Percentiles rank a stretch among this genome's conserved stretches.
These are phyloP conservation scores for Malassezia dermatis DNA, from an alignment of 1,284 basidiomycete genomes.

Conservation along the genomic window DNA sequence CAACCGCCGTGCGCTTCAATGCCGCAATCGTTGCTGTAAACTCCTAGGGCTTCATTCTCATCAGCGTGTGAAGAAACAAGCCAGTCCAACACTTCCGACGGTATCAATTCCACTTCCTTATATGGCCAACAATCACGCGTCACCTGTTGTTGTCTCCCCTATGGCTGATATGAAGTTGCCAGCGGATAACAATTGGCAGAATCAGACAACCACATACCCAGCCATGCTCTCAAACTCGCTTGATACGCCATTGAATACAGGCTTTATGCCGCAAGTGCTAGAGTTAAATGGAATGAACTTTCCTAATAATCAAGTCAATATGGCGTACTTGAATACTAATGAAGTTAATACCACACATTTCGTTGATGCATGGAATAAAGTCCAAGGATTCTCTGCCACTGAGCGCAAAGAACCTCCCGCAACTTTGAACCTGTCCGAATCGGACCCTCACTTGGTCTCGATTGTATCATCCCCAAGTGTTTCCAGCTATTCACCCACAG, in stretches of 20 bases:
- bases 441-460: not conserved
- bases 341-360: not conserved
- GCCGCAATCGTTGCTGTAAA: slow-evolving; percentile 20
- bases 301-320: not conserved
- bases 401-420: slow-evolving; percentile 9
- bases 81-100: too few species aligned
- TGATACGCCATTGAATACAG: not conserved
- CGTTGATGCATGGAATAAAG: slow-evolving; percentile 7
- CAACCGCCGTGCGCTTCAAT: slow-evolving; percentile 17
- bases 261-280: not conserved
- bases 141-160: not conserved
- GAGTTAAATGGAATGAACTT: not conserved
- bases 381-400: slow-evolving; percentile 11
- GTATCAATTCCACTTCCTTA: too few species aligned
- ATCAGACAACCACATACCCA: not conserved
- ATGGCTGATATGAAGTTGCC: not conserved
- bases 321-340: not conserved
- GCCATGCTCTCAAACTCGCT: not conserved
- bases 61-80: not conserved
- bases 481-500: not conserved
- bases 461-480: not conserved
- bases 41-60: slow-evolving; percentile 11
- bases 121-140: not conserved
- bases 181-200: not conserved
- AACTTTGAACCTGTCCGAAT: not conserved